Percentiles rank a stretch among this genome's conserved stretches.
Conservation (phyloP, 1,284 basidiomycete species). For the Ceratobasidium sp. region DNA sequence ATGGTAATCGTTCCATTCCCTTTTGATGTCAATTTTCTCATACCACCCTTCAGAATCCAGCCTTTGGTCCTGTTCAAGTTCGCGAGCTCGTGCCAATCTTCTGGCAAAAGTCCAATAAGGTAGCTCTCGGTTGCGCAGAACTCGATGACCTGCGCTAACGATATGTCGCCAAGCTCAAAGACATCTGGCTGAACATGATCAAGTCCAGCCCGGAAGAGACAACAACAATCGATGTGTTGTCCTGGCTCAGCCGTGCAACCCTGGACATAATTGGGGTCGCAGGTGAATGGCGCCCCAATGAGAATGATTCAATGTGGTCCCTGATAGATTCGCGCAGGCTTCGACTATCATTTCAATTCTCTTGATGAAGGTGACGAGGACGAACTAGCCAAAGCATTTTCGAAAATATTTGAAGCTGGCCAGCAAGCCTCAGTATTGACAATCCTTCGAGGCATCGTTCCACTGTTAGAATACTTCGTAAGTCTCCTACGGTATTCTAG, state of each 20-base stretch:
- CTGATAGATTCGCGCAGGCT: background rate
- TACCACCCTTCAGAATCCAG: conserved; percentile 38
- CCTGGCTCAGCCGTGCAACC: conserved; percentile 54
- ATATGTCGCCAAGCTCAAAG: conserved; percentile 34
- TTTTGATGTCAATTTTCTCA: background rate
- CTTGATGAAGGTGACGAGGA: conserved; percentile 46
- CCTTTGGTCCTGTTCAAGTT: conserved; percentile 42
- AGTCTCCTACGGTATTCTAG: background rate
- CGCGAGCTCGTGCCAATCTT: conserved; percentile 39
- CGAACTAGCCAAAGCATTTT: conserved; percentile 50
- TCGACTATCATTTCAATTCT: conserved; percentile 47
- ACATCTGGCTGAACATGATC: conserved; percentile 40
- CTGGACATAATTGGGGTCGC: conserved; percentile 58
- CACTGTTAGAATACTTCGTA: background rate
- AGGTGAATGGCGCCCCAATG: conserved; percentile 45
- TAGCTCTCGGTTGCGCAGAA: background rate
- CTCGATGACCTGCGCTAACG: background rate
- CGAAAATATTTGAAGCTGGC: conserved; percentile 46
- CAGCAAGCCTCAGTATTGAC: background rate
- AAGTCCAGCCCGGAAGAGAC: background rate
- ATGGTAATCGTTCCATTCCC: background rate
- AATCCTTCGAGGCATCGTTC: background rate
- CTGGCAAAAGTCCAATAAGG: conserved; percentile 41
- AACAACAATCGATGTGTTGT: conserved; percentile 53
- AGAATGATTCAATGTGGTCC: background rate